Conservation (phyloP, 2,329 filamentous ascomycete genomes). For the Apiospora marii region DNA sequence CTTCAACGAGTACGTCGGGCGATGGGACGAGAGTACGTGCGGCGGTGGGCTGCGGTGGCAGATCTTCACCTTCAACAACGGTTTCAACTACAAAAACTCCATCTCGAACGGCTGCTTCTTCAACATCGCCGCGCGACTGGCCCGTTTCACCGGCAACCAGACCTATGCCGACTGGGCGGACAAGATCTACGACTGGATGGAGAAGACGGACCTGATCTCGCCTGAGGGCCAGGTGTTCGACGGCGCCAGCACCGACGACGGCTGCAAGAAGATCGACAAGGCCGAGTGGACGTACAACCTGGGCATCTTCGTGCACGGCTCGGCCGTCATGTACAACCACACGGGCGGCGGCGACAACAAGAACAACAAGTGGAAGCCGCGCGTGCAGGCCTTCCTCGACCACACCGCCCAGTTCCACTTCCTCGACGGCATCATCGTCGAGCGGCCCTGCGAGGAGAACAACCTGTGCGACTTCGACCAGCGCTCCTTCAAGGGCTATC, state of each 20-base stretch:
- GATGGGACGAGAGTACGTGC: slow-evolving; percentile 64
- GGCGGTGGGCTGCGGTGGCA: slow-evolving; percentile 73
- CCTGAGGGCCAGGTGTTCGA: slow-evolving; percentile 34
- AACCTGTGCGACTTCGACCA: slow-evolving; percentile 74
- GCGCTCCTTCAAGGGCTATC: slow-evolving; percentile 78
- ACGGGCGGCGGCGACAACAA: slow-evolving; percentile 54
- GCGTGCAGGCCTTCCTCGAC: slow-evolving; percentile 65
- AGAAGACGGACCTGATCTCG: slow-evolving; percentile 29
- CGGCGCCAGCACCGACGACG: slow-evolving; percentile 48
- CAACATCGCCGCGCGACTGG: slow-evolving; percentile 64
- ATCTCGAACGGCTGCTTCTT: slow-evolving; percentile 59
- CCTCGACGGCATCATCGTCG: slow-evolving; percentile 64
- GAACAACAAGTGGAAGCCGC: slow-evolving; percentile 61
- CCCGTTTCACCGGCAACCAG: slow-evolving; percentile 67
- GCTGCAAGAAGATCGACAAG: slow-evolving; percentile 61
- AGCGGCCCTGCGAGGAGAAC: slow-evolving; percentile 70
- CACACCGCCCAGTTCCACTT: slow-evolving; percentile 63
- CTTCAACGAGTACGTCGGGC: slow-evolving; percentile 67
- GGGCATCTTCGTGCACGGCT: slow-evolving; percentile 69
- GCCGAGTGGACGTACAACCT: slow-evolving; percentile 76
- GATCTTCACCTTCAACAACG: slow-evolving; percentile 66
- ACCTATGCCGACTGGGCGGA: slow-evolving; percentile 70
- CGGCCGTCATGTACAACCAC: slow-evolving; percentile 69
- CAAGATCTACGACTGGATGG: slow-evolving; percentile 63
- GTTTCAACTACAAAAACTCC: slow-evolving; percentile 52